These are phyloP conservation scores for Fusarium bactridioides DNA, from an alignment of 2,329 filamentous ascomycete species.

Conservation along the genomic window DNA sequence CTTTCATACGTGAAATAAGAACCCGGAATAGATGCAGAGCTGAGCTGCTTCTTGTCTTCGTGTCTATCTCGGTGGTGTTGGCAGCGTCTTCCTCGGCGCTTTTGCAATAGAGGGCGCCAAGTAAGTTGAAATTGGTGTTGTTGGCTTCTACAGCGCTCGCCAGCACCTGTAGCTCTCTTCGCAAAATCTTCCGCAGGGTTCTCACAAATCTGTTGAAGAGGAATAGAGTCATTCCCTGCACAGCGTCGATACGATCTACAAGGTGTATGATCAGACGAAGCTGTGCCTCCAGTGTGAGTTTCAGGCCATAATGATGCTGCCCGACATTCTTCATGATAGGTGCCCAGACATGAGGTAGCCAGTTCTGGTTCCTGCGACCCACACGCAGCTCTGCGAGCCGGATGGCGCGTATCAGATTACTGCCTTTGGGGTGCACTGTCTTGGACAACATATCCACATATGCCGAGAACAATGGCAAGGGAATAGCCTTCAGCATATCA, in stretches of 20 bases:
- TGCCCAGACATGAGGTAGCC: conserved; percentile 46
- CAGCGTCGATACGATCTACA: conserved; percentile 41
- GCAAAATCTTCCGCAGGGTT: conserved; percentile 40
- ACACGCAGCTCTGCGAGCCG: conserved; percentile 42
- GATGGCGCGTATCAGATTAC: conserved; percentile 45
- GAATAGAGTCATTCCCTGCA: conserved; percentile 33
- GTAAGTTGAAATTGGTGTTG: conserved; percentile 12
- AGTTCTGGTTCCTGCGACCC: conserved; percentile 32
- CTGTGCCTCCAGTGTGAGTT: conserved; percentile 43
- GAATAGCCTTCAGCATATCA: conserved; percentile 36
- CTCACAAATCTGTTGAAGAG: conserved; percentile 38
- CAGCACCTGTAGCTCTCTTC: conserved; percentile 38
- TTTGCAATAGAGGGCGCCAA: conserved; percentile 28
- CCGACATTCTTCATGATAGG: conserved; percentile 47
- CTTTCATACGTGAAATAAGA: conserved; percentile 38
- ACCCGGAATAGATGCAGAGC: conserved; percentile 29
- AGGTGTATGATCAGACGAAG: conserved; percentile 42
- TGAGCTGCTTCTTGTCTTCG: conserved; percentile 1
- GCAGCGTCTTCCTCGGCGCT: conserved; percentile 13
- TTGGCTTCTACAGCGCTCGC: conserved; percentile 20
- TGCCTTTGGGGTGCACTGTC: conserved; percentile 29
- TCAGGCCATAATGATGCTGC: conserved; percentile 41
- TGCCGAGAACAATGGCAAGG: conserved; percentile 54
- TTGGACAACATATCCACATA: conserved; percentile 53
- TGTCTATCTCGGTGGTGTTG: neutral